A percentile compares a stretch with the other conserved stretches of the same genome.
Conservation (phyloP, 148 eudicot species). For the Camellia sinensis region DNA sequence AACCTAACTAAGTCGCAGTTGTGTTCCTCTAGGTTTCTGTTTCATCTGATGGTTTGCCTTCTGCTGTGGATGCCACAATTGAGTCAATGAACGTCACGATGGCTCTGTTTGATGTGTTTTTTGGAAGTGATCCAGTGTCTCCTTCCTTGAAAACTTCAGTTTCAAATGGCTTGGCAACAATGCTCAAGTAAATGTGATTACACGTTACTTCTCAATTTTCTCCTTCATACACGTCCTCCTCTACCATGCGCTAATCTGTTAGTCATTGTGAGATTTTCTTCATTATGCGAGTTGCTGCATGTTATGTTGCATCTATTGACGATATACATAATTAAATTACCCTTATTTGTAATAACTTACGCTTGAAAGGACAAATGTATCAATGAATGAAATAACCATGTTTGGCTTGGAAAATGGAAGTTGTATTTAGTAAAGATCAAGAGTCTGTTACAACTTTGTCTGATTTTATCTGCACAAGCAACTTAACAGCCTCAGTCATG, state of each 20-base stretch:
- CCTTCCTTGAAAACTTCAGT: slow-evolving; percentile 80
- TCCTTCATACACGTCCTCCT: not conserved
- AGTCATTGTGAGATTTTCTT: not conserved
- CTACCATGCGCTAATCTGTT: not conserved
- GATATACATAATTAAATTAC: not conserved
- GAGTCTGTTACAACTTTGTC: slow-evolving; percentile 24
- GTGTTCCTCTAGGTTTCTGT: slow-evolving; percentile 53
- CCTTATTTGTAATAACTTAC: not conserved
- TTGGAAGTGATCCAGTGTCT: slow-evolving; percentile 77
- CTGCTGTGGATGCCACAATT: slow-evolving; percentile 62
- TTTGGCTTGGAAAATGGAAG: not conserved
- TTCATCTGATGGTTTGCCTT: slow-evolving; percentile 52
- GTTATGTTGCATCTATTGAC: not conserved
- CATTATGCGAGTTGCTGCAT: not conserved
- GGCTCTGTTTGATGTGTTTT: slow-evolving; percentile 78
- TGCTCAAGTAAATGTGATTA: slow-evolving; percentile 34
- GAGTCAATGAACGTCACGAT: slow-evolving; percentile 67
- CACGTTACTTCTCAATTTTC: not conserved
- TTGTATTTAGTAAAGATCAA: slow-evolving; percentile 2
- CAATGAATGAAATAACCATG: not conserved
- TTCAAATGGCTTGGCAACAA: slow-evolving; percentile 49
- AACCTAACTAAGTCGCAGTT: not conserved
- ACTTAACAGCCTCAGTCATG: slow-evolving; percentile 68
- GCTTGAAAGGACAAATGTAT: not conserved
- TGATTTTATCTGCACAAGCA: slow-evolving; percentile 58